Evolutionary conservation across 2,329 filamentous ascomycete genomes (phyloP), one percentile per base, ranked within the genome.

Genomic region (Arthrobotrys sphaeroides): DNA sequence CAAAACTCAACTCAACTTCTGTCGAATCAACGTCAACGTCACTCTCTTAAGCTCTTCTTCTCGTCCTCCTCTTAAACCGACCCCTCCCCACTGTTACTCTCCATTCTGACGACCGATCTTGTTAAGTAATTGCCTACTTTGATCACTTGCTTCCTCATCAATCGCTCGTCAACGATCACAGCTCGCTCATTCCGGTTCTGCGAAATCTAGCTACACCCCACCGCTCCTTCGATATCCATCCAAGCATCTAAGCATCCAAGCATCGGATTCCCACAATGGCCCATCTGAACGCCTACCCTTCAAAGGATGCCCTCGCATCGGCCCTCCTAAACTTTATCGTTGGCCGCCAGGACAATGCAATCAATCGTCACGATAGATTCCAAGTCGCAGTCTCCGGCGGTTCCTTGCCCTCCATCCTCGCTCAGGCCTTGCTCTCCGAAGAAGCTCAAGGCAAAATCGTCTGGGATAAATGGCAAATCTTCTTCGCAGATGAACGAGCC

Each of bases 401-500:
- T 79, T 97, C 94, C 13, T 88, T 99, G 49, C 95, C 95, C 69
- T 90, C 93, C 81, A 92, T 90, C 12, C 90, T 99, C 43, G 93
- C 93, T 49, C 89, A 92, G 82, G 93, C 93, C 7, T 88, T 98
- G 9, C 88, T 98, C 24, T 81, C 88, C 18, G 79, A 84, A 81
- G 49, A 76, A 33, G 73, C 64, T 10, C 81, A 84, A 43, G 70
- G 80, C 5, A 79, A 85, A 2, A 84, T 94, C 79, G 86, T 91
- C 80, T 97, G 96, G 84, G 85, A 87, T 82, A 93, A 92, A 83
- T 99, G 95, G 95, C 92, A 98, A 81, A 92, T 99, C 81, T 99
- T 98, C 87, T 98, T 97, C 83, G 94, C 94, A 81, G 95, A 99
- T 82, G 95, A 99, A 86, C 92, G 95, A 81, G 92, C 92, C 79